Evolutionary conservation across 208 protist genomes (phyloP), one percentile per base, ranked within the genome.

Genomic region (Herpetomonas muscarum): DNA sequence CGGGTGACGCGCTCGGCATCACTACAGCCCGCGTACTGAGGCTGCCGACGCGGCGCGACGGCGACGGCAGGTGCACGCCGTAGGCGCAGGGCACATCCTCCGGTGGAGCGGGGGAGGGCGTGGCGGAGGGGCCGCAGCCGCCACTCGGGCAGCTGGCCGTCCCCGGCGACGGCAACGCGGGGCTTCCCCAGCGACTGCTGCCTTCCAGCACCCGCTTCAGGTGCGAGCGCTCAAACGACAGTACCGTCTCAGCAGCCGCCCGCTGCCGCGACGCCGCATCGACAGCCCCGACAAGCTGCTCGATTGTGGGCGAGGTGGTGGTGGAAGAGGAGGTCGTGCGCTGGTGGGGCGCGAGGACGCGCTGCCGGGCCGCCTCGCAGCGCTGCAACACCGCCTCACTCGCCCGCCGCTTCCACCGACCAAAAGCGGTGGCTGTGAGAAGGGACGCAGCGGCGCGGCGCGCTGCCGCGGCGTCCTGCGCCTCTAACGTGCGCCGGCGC

Each of bases 381-480:
- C 70, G 63, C 19, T 22, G 26, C 31, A 39, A 12, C 6, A 67
- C 64, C 37, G 36, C 19, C 39, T 28, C 30, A n/a, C 73, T 64
- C n/a, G 74, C 68, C 42, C 63, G 57, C 9, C 24, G 17, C 41
- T 65, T 70, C 76, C 76, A 83, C 47, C 21, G 2, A 1, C 19
- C 39, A 79, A 72, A 9, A 34, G 21, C 7, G 10, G 15, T 10
- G 17, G 5, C 30, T 29, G 25, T 12, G 42, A 39, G 39, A 29
- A 42, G 22, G 12, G 52, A 19, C 41, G 22, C 41, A 24, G 41
- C 41, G 5, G 9, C 41, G 15, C 41, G 41, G n/a, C 22, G 41
- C 41, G 22, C 41, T 24, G 19, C 15, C 7, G 15, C 41, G 5
- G 41, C 41, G 17, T 4, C 19, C 19, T 19, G 41, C 41, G 10